phyloP scores from a whole-genome alignment of 2,329 filamentous ascomycete genomes.

The Colletotrichum phormii region DNA sequence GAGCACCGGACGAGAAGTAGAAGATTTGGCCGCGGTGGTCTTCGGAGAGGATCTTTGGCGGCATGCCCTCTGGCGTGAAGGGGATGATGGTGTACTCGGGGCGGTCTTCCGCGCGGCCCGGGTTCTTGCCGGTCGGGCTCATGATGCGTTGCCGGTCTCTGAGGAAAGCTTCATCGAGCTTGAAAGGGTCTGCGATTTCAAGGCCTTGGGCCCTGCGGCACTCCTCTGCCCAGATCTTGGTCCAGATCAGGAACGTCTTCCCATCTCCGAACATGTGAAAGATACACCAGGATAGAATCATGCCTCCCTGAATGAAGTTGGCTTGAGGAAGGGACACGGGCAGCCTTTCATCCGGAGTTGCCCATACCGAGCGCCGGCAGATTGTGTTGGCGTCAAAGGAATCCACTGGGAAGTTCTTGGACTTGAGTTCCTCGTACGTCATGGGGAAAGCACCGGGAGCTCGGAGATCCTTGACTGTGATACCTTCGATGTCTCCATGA shows the following conservation, averaged over 20 bases:
- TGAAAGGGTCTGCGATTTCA: constrained; percentile 38
- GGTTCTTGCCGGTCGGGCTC: constrained; percentile 42
- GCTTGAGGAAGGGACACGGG: constrained; percentile 40
- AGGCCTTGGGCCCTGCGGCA: constrained; percentile 46
- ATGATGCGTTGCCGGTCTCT: constrained; percentile 45
- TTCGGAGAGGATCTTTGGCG: constrained; percentile 46
- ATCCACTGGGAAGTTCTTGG: constrained; percentile 41
- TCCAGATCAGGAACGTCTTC: constrained; percentile 46
- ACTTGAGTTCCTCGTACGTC: constrained; percentile 42
- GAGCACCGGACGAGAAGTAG: constrained; percentile 45
- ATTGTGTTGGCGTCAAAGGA: constrained; percentile 40
- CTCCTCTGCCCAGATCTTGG: constrained; percentile 49
- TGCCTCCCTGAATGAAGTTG: constrained; percentile 46
- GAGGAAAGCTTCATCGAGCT: constrained; percentile 44
- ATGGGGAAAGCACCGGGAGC: constrained; percentile 39
- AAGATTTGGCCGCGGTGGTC: constrained; percentile 48
- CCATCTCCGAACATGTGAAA: constrained; percentile 50
- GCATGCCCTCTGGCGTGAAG: constrained; percentile 42
- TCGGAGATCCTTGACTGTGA: constrained; percentile 43
- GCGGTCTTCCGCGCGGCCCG: constrained; percentile 43
- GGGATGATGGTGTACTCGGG: constrained; percentile 47
- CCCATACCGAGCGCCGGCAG: constrained; percentile 44
- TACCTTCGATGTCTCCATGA: constrained; percentile 39
- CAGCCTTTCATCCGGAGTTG: constrained; percentile 38
- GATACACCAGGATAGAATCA: constrained; percentile 42